phyloP scores from a whole-genome alignment of 768 basidiomycete species.

The Dioszegia aurantiaca region DNA sequence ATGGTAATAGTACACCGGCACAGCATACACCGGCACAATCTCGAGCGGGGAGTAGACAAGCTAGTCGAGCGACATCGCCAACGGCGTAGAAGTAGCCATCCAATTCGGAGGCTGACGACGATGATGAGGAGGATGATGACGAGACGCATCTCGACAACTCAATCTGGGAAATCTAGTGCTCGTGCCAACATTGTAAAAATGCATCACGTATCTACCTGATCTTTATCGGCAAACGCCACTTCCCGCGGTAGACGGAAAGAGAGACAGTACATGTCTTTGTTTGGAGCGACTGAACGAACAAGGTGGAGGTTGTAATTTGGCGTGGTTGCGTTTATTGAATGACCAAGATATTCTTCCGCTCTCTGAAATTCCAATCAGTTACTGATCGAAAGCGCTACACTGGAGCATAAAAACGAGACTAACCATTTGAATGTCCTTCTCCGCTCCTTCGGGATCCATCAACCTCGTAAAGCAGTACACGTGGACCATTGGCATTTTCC shows the following conservation, averaged over 20 bases:
- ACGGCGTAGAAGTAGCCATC: not conserved
- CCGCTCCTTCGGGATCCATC: conserved; percentile 64
- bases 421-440: conserved; percentile 77
- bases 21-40: conserved; percentile 40
- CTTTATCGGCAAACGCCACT: conserved; percentile 49
- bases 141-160: not conserved
- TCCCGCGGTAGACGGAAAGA: conserved; percentile 70
- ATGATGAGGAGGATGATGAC: not conserved
- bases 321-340: conserved; percentile 55
- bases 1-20: conserved; percentile 37
- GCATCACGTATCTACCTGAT: not conserved
- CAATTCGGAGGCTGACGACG: too few species aligned
- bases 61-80: conserved; percentile 37
- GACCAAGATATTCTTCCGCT: conserved; percentile 66
- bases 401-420: conserved; percentile 43
- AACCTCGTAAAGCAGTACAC: conserved; percentile 95
- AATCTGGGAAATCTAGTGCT: not conserved
- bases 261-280: conserved; percentile 97
- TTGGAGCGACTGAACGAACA: conserved; percentile 90
- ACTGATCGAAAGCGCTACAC: not conserved
- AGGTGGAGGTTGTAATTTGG: conserved; percentile 59
- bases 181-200: conserved; percentile 4
- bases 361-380: conserved; percentile 56
- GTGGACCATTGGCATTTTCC: conserved; percentile 80
- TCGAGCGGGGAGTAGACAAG: conserved; percentile 30